Base-by-base conservation (phyloP, 805 yeast species). In the Kazachstania viticola region DNA sequence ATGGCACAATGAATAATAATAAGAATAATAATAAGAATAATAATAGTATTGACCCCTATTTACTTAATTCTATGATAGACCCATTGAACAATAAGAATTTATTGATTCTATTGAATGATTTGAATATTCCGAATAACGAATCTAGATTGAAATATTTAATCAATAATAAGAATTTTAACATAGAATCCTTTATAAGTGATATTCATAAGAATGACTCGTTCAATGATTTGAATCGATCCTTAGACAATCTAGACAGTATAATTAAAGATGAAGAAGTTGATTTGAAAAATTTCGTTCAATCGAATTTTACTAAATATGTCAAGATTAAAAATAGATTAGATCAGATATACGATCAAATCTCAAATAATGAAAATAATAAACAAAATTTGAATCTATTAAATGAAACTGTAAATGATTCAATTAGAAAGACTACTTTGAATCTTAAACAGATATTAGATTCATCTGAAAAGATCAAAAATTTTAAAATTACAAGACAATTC, bases 251-350 rank as follows among this genome's bases (percentile, higher is more conserved):
- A 30, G 76, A 75, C 34, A 40, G 48, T 16, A 63, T 71, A 14
- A 64, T 78, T 21, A 58, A 63, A 5, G 53, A 62, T 2, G 70
- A 70, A 40, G 68, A 73, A 24, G 60, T 63, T 7, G 68, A 67
- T 14, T 51, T 76, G 44, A 66, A 69, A 35, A 44, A 49, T 12
- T 51, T 75, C 26, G 72, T 78, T 12, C 73, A 73, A 40, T 55
- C 64, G 11, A 81, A 79, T 46, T 77, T 73, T 42, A 68, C 71
- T 33, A 64, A 67, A 41, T 79, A 77, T 40, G 81, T 80, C 21
- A 69, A 68, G 39, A 65, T 76, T 17, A 80, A 80, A 45, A 69
- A 77, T 16, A 61, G 71, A 3, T 55, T 80, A 23, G 87, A 79
- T 46, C 65, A 65, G 17, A 73, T 78, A 4, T 68, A 73, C 38